A percentile compares a stretch with the other conserved stretches of the same genome.
Conservation (phyloP, 352 stramenopile species). For the Globisporangium megalacanthum region DNA sequence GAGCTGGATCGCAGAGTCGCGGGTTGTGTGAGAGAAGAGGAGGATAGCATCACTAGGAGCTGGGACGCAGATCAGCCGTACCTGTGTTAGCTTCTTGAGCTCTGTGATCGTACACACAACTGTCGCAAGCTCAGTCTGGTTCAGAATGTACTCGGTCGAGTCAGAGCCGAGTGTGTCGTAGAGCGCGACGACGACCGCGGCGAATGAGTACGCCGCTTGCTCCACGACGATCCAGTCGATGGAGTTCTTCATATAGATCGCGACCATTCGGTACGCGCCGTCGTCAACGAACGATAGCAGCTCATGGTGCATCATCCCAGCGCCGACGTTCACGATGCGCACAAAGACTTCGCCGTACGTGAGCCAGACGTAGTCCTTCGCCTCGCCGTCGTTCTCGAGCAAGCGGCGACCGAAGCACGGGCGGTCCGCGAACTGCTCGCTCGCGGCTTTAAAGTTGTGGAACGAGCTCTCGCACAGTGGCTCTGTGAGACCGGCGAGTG, state of each 20-base stretch:
- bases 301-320: slow-evolving; percentile 38
- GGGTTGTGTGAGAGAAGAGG: not conserved
- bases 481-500: slow-evolving; percentile 33
- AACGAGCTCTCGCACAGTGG: slow-evolving; percentile 35
- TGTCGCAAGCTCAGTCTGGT: slow-evolving; percentile 64
- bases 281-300: slow-evolving; percentile 36
- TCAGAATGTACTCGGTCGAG: slow-evolving; percentile 68
- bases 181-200: slow-evolving; percentile 43
- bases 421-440: slow-evolving; percentile 17
- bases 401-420: slow-evolving; percentile 40
- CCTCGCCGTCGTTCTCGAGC: slow-evolving; percentile 24
- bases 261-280: slow-evolving; percentile 63
- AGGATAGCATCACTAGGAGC: not conserved
- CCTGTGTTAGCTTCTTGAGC: slow-evolving; percentile 37
- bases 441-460: slow-evolving; percentile 38
- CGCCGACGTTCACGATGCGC: slow-evolving; percentile 29
- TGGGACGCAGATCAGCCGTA: slow-evolving; percentile 2
- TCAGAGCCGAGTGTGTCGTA: slow-evolving; percentile 79
- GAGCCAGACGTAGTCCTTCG: slow-evolving; percentile 39
- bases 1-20: not conserved
- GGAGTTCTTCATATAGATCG: slow-evolving; percentile 96
- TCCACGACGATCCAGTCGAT: slow-evolving; percentile 94
- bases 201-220: slow-evolving; percentile 61
- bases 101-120: slow-evolving; percentile 59
- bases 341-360: slow-evolving; percentile 40